Conservation (phyloP, 371 early-diverging fungal species). For the Mucor plumbeus region DNA sequence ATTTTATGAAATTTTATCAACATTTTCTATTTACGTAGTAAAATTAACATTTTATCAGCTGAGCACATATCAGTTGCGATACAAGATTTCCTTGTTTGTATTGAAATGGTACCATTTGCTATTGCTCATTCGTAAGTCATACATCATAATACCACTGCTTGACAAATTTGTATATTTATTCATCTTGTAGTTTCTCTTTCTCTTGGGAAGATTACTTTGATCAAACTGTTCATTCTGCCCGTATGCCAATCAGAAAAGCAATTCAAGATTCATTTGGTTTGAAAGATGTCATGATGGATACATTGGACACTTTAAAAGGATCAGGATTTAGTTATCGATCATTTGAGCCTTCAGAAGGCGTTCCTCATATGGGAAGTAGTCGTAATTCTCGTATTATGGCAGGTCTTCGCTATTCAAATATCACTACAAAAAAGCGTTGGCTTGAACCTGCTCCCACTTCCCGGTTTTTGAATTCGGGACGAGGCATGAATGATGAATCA, state of each 20-base stretch:
- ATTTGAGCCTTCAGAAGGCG: conserved; percentile 81
- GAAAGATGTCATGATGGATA: conserved; percentile 84
- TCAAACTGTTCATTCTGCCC: conserved; percentile 65
- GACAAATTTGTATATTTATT: background rate
- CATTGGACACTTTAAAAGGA: conserved; percentile 78
- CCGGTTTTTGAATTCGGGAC: conserved; percentile 31
- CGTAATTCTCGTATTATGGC: conserved; percentile 74
- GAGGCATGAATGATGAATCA: conserved; percentile 45
- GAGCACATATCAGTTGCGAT: conserved; percentile 86
- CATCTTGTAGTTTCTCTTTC: conserved; percentile 60
- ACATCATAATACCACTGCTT: background rate
- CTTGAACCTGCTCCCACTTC: conserved; percentile 58
- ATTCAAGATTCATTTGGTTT: conserved; percentile 83
- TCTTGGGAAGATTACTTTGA: conserved; percentile 79
- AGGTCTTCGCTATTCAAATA: conserved; percentile 77
- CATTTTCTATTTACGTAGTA: background rate
- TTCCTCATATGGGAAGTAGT: conserved; percentile 62
- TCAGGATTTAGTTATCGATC: conserved; percentile 78
- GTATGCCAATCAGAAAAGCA: conserved; percentile 81
- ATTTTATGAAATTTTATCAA: conserved; percentile 16
- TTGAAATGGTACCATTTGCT: conserved; percentile 91
- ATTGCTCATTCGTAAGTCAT: conserved; percentile 76
- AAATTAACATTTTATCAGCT: conserved; percentile 29
- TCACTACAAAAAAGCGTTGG: conserved; percentile 83
- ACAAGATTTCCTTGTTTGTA: conserved; percentile 91